These are phyloP conservation scores for Rhododendron ferrugineum DNA, from an alignment of 148 eudicot species.

Conservation along the genomic window DNA sequence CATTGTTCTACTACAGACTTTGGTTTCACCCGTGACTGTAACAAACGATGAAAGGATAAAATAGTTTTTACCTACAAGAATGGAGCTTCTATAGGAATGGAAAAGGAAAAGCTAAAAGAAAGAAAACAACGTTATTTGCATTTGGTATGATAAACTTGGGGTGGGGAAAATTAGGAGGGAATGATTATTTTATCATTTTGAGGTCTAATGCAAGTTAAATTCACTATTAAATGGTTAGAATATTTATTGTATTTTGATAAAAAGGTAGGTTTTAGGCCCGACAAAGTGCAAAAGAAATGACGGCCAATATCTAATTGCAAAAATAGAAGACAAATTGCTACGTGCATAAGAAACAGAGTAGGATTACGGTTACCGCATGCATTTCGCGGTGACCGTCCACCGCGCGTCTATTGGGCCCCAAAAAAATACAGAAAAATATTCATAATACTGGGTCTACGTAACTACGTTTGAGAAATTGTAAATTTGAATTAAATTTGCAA, in stretches of 20 bases:
- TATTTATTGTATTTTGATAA: too few relatives aligned
- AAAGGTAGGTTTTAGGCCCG: too few relatives aligned
- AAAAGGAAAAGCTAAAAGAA: background rate
- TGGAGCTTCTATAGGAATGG: background rate
- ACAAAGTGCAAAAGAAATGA: background rate
- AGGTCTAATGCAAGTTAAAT: too few relatives aligned
- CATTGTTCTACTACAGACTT: background rate
- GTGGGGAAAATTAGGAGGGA: too few relatives aligned
- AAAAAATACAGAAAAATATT: too few relatives aligned
- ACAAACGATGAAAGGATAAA: background rate
- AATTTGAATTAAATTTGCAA: background rate
- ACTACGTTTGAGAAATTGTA: background rate
- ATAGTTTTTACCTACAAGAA: background rate
- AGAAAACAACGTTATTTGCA: background rate
- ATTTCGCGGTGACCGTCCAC: too few relatives aligned
- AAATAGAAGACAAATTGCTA: background rate
- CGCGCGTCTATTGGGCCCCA: too few relatives aligned
- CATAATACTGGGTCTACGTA: background rate
- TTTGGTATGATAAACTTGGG: too few relatives aligned
- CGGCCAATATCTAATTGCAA: background rate
- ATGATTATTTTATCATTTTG: too few relatives aligned
- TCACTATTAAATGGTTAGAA: too few relatives aligned
- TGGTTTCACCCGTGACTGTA: background rate
- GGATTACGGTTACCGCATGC: too few relatives aligned
- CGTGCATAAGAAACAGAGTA: background rate